Conservation (phyloP, 345 rosid genomes). For the Salix dunnii region DNA sequence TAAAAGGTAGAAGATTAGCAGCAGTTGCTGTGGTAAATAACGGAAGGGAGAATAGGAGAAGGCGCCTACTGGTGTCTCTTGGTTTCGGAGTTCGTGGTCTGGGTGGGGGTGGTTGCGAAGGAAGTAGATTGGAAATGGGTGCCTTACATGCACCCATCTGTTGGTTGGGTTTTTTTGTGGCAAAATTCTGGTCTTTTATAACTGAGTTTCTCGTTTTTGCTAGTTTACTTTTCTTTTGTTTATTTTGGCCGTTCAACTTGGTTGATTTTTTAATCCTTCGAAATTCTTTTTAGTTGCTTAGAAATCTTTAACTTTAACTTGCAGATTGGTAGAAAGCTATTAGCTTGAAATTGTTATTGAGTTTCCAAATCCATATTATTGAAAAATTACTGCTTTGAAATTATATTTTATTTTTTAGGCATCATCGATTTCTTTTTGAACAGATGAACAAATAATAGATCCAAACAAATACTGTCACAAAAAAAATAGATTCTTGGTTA, state of each 20-base stretch:
- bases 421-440: too few species aligned
- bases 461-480: background rate
- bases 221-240: background rate
- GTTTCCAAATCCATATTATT: background rate
- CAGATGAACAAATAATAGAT: background rate
- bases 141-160: slow-evolving; percentile 36
- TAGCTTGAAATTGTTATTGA: too few species aligned
- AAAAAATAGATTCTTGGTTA: too few species aligned
- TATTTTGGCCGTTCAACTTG: background rate
- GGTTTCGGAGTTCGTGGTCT: background rate
- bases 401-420: too few species aligned
- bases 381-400: too few species aligned
- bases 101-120: slow-evolving; percentile 3
- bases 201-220: background rate
- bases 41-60: slow-evolving; percentile 39
- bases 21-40: slow-evolving; percentile 4
- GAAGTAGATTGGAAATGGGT: slow-evolving; percentile 30
- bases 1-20: slow-evolving; percentile 3
- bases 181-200: background rate
- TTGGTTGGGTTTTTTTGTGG: background rate
- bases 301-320: background rate
- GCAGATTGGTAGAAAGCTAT: too few species aligned
- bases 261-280: background rate
- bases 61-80: slow-evolving; percentile 26
- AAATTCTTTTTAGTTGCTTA: background rate